These are phyloP conservation scores for Phytophthora agathidicida DNA, from an alignment of 352 stramenopile species.

Conservation along the genomic window DNA sequence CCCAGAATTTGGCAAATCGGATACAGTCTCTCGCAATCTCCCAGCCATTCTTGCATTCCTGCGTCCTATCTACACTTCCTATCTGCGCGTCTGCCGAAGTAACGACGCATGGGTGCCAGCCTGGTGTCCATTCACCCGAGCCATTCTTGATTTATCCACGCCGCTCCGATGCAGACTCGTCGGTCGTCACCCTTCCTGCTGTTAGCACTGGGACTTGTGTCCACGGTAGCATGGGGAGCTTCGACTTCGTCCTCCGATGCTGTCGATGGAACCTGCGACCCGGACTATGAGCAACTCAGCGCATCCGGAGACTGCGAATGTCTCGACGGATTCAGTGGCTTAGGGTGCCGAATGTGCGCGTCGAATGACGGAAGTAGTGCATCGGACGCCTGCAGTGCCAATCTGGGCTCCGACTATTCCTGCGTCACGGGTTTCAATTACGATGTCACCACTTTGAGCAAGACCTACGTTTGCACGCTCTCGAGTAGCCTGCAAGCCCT, in stretches of 20 bases:
- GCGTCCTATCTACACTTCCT: neutral
- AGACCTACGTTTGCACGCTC: constrained; percentile 73
- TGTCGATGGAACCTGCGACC: constrained; percentile 40
- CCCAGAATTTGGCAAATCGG: constrained; percentile 9
- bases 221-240: neutral
- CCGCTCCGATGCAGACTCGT: constrained; percentile 1
- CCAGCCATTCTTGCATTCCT: constrained; percentile 20
- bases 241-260: constrained; percentile 11
- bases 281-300: constrained; percentile 56
- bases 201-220: neutral
- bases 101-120: neutral
- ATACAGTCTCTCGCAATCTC: constrained; percentile 9
- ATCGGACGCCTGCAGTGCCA: constrained; percentile 30
- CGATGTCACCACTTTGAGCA: constrained; percentile 37
- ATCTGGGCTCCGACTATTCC: constrained; percentile 37
- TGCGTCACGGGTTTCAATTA: constrained; percentile 63
- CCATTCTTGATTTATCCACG: constrained; percentile 7
- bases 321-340: constrained; percentile 55
- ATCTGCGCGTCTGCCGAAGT: neutral
- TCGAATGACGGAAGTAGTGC: constrained; percentile 1
- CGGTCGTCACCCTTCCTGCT: neutral
- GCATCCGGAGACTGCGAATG: constrained; percentile 60
- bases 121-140: too few relatives aligned
- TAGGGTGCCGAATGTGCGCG: constrained; percentile 64
- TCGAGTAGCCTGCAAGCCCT: constrained; percentile 55